Evolutionary conservation across 2,329 filamentous ascomycete species (phyloP), one percentile per base, ranked within the genome.

Genomic region (Stachybotrys elegans): DNA sequence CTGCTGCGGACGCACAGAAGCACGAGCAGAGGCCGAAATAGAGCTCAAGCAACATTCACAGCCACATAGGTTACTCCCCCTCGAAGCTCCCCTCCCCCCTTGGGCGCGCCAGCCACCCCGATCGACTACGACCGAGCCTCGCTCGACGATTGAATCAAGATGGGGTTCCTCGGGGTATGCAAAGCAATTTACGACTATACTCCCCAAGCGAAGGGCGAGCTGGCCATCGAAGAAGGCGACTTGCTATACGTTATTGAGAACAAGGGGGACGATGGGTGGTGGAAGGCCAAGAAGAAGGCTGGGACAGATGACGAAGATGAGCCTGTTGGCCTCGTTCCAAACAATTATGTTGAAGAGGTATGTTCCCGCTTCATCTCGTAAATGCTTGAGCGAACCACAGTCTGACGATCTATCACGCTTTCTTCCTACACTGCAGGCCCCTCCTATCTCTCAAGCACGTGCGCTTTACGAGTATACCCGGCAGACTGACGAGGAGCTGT

Each of bases 381-480:
- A 34, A 39, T 38, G 42, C 43, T 38, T 40, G 27, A 40, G 31
- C 17, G 35, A 12, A 2, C 5, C 17, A 14, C 19, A 19, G 29
- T 25, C 21, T 29, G 27, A 21, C 8, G 16, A 35, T 16, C 40
- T 44, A 32, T 13, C 17, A 13, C 14, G 14, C 17, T 5, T n/a
- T 32, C 12, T 32, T 32, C 14, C 12, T 12, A 40, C 47, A 51
- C 47, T 48, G 43, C 54, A 88, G 83, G 84, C 84, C 46, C 70
- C 76, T 56, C 79, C 86, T 20, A 66, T 79, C 49, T 72, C 80
- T 49, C 76, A 84, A 53, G 93, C 92, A 40, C 90, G 86, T 64
- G 88, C 93, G n/a, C 79, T 97, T n/a, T 98, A 92, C 72, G 93
- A 98, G 65, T 98, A 98, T 65, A 88, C 88, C 41, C 82, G 92